Base-by-base conservation (phyloP, 139 green algal species). In the Asterochloris erici region DNA sequence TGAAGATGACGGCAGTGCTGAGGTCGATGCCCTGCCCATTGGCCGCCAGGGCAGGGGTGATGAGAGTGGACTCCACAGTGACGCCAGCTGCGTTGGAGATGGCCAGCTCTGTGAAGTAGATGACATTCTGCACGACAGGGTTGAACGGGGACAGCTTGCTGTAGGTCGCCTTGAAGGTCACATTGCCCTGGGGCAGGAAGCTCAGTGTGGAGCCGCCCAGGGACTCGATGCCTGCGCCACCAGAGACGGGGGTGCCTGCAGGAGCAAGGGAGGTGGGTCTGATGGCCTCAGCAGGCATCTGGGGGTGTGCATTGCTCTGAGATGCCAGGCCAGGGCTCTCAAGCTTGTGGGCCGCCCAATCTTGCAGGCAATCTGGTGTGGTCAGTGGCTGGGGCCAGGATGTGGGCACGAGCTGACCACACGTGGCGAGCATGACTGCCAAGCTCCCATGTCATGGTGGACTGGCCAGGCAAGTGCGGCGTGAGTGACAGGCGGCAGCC, bases 1-100 rank as follows among this genome's bases (percentile, higher is more conserved):
- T 80, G 76, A 80, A 80, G 60, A 70, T 70, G n/a, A 62, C 76
- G 12, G 60, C 76, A 17, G 68, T n/a, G 21, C 60, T 61, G 21
- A 80, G 68, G 21, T 70, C 76, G 19, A 80, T 62, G 0, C 68
- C 13, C 14, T 62, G 60, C 15, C 12, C 68, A 23, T 26, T 69
- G n/a, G 60, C 28, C 11, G 68, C 76, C 12, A 80, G 13, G 12
- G 76, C 38, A 70, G 76, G 76, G 10, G 68, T 29, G 54, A 62
- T 80, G 60, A 61, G 68, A 1, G 68, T 62, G 68, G 76, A 80
- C n/a, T 80, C 76, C 47, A 80, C 9, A 61, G 60, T 80, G 61
- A 80, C 11, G 17, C 76, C 76, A 70, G 76, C 76, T 70, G 76
- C 76, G 68, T 80, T 80, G 76, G 76, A 61, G 38, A 80, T 62